Conservation (phyloP, 352 stramenopile genomes). For the Globisporangium okanoganense region DNA sequence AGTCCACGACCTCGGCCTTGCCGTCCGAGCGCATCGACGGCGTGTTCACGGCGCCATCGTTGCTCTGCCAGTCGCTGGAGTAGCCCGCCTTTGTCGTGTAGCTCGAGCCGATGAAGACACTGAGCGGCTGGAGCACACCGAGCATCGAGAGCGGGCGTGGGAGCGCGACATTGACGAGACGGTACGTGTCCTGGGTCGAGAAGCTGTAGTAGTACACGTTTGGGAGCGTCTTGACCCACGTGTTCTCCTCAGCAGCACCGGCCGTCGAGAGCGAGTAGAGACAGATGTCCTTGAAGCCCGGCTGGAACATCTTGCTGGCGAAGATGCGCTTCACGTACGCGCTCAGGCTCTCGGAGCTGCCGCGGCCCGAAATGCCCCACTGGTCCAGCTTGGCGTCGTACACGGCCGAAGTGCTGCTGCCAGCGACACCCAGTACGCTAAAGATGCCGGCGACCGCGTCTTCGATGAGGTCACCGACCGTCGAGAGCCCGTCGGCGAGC, state of each 20-base stretch:
- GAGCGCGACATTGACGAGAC: constrained; percentile 17
- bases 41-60: constrained; percentile 19
- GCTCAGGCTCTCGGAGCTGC: constrained; percentile 16
- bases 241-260: constrained; percentile 24
- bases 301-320: constrained; percentile 16
- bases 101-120: constrained; percentile 1
- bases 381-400: constrained; percentile 34
- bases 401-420: constrained; percentile 7
- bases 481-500: constrained; percentile 19
- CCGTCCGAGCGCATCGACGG: constrained; percentile 24
- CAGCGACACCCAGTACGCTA: constrained; percentile 13
- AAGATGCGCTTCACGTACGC: constrained; percentile 26
- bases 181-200: constrained; percentile 27
- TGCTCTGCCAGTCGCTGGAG: constrained; percentile 2
- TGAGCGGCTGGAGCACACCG: background rate
- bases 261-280: constrained; percentile 25
- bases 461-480: constrained; percentile 16
- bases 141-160: constrained; percentile 11
- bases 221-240: constrained; percentile 28
- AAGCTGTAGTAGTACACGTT: constrained; percentile 35
- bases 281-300: constrained; percentile 21
- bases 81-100: constrained; percentile 5
- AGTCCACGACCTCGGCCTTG: constrained; percentile 11
- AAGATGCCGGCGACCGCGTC: constrained; percentile 10
- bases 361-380: constrained; percentile 16